Conservation (phyloP, 331 rosid species). For the Pyrus hybrid region DNA sequence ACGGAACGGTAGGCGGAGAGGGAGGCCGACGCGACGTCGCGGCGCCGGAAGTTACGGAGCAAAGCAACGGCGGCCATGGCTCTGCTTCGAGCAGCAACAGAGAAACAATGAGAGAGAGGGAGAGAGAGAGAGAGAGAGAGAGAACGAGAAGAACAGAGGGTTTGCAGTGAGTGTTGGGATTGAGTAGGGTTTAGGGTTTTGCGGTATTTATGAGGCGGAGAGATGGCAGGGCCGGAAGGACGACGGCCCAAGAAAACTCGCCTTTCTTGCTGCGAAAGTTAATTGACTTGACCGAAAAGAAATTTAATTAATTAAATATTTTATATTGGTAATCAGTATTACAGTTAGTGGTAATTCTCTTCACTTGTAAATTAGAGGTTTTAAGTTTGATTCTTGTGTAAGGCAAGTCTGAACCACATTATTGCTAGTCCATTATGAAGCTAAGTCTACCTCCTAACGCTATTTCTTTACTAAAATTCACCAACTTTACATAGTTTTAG, state of each 20-base stretch:
- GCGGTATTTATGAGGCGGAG: background rate
- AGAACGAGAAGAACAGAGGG: background rate
- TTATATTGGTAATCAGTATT: too few species aligned
- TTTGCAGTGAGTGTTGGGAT: background rate
- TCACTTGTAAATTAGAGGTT: too few species aligned
- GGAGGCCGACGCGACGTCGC: slow-evolving; percentile 52
- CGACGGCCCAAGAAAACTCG: background rate
- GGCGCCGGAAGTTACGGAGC: slow-evolving; percentile 61
- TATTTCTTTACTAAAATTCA: too few species aligned
- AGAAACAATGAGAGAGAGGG: background rate
- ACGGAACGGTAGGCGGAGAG: slow-evolving; percentile 58
- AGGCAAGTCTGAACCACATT: too few species aligned
- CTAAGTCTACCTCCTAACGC: too few species aligned
- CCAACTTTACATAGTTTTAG: too few species aligned
- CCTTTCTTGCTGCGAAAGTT: background rate
- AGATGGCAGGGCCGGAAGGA: background rate
- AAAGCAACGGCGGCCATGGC: slow-evolving; percentile 57
- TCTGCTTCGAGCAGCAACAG: background rate
- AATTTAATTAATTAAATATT: too few species aligned
- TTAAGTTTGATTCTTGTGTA: accelerated
- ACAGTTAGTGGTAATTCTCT: too few species aligned
- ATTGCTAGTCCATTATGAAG: too few species aligned
- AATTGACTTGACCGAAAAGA: too few species aligned
- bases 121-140: background rate
- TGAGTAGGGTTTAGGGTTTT: slow-evolving; percentile 56